Evolutionary conservation across 2,329 filamentous ascomycete genomes (phyloP).

Genomic region (Microthyrium microscopicum): DNA sequence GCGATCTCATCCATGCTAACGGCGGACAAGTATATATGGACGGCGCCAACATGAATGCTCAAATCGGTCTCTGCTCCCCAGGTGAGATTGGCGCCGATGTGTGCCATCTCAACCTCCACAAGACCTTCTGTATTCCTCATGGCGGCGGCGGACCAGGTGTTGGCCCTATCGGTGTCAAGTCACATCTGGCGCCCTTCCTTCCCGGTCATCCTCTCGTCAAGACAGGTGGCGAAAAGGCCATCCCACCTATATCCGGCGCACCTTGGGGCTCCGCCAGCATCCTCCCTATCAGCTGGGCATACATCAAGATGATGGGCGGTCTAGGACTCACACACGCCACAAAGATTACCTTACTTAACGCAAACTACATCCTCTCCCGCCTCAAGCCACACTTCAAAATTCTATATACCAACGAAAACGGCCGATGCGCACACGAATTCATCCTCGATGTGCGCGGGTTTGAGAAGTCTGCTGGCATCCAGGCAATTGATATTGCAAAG

Average conservation of each 20-base stretch:
- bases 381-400: constrained; percentile 77
- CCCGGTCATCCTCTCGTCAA: constrained; percentile 51
- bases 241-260: constrained; percentile 63
- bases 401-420: constrained; percentile 79
- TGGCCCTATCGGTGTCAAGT: constrained; percentile 81
- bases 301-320: constrained; percentile 84
- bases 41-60: constrained; percentile 95
- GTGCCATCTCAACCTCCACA: constrained; percentile 94
- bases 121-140: constrained; percentile 97
- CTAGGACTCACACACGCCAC: constrained; percentile 76
- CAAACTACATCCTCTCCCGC: constrained; percentile 86
- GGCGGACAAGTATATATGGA: constrained; percentile 98
- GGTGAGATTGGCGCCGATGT: constrained; percentile 93
- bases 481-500: constrained; percentile 92
- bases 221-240: constrained; percentile 35
- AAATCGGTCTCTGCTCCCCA: constrained; percentile 87
- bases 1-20: constrained; percentile 67
- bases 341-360: constrained; percentile 83
- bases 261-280: constrained; percentile 82
- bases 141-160: constrained; percentile 88
- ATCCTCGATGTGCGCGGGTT: constrained; percentile 81
- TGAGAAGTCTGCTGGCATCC: constrained; percentile 65
- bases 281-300: constrained; percentile 85
- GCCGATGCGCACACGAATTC: constrained; percentile 90
- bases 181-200: constrained; percentile 60